Conservation (phyloP, 1,284 basidiomycete species). For the Xanthoconium separans region DNA sequence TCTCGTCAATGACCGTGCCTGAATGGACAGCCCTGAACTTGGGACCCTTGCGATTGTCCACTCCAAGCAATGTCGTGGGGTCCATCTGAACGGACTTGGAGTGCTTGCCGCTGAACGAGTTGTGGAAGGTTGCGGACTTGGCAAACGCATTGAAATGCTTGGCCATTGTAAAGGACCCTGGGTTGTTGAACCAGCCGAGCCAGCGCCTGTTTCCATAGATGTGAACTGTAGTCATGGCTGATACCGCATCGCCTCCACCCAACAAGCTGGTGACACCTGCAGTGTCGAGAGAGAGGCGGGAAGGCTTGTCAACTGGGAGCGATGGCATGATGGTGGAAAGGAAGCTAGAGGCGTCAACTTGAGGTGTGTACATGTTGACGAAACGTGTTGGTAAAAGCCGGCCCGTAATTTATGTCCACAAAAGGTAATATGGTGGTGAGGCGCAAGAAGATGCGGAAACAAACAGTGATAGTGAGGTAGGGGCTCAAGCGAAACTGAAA, state of each 20-base stretch:
- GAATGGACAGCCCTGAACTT: slow-evolving; percentile 22
- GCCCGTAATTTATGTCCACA: too few species aligned
- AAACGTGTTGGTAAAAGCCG: too few species aligned
- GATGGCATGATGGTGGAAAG: background rate
- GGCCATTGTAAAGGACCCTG: slow-evolving; percentile 26
- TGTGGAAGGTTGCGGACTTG: slow-evolving; percentile 6
- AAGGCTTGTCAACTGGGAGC: background rate
- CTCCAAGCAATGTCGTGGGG: slow-evolving; percentile 16
- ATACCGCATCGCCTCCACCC: slow-evolving; percentile 27
- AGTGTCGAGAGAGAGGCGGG: slow-evolving; percentile 9
- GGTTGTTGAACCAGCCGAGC: slow-evolving; percentile 33
- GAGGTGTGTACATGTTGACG: background rate
- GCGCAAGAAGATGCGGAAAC: too few species aligned
- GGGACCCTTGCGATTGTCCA: slow-evolving; percentile 19
- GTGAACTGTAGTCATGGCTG: slow-evolving; percentile 24
- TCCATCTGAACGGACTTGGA: slow-evolving; percentile 15
- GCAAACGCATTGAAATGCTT: slow-evolving; percentile 20
- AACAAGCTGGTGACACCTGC: slow-evolving; percentile 13
- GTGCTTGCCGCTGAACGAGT: background rate
- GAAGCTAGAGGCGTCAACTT: background rate
- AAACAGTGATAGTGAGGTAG: too few species aligned
- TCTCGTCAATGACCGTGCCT: slow-evolving; percentile 23
- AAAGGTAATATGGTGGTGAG: background rate
- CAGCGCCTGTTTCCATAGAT: slow-evolving; percentile 23
- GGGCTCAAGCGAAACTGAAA: too few species aligned